Percentiles rank a stretch among this genome's conserved stretches.
Conservation (phyloP, 108 stramenopile genomes). For the Chaetoceros muelleri region DNA sequence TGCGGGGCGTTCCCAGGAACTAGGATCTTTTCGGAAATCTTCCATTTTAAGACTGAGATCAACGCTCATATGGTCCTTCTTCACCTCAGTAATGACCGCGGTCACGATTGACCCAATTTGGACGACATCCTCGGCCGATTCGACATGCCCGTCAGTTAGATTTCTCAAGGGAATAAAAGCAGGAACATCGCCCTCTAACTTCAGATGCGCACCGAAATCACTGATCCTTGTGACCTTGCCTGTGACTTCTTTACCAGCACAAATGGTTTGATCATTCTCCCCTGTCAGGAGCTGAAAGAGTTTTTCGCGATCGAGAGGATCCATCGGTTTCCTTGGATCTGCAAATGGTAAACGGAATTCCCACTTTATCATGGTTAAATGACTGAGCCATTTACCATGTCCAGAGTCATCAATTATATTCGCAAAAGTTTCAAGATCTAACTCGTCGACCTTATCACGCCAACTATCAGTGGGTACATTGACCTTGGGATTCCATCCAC, state of each 20-base stretch:
- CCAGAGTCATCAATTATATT: slow-evolving; percentile 63
- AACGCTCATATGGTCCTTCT: slow-evolving; percentile 87
- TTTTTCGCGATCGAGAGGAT: slow-evolving; percentile 50
- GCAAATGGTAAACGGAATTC: slow-evolving; percentile 82
- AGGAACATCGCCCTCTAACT: slow-evolving; percentile 80
- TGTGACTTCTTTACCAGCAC: slow-evolving; percentile 82
- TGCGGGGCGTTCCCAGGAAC: slow-evolving; percentile 69
- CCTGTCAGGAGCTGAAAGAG: slow-evolving; percentile 81
- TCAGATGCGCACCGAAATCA: slow-evolving; percentile 81
- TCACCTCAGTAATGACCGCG: slow-evolving; percentile 76
- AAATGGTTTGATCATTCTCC: slow-evolving; percentile 70
- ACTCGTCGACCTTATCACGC: slow-evolving; percentile 81
- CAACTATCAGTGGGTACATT: slow-evolving; percentile 67
- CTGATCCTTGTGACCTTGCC: slow-evolving; percentile 69
- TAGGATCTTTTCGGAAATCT: slow-evolving; percentile 69
- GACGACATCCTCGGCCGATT: slow-evolving; percentile 76
- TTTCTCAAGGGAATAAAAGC: slow-evolving; percentile 77
- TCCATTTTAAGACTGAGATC: slow-evolving; percentile 79
- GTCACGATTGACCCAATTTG: slow-evolving; percentile 65
- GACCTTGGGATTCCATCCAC: slow-evolving; percentile 61
- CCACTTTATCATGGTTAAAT: slow-evolving; percentile 86
- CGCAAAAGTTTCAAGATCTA: slow-evolving; percentile 78
- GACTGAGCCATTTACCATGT: slow-evolving; percentile 64
- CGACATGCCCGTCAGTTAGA: slow-evolving; percentile 77
- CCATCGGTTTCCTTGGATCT: slow-evolving; percentile 80